phyloP scores from a whole-genome alignment of 179 eudicot species.

The Silene vulgaris region DNA sequence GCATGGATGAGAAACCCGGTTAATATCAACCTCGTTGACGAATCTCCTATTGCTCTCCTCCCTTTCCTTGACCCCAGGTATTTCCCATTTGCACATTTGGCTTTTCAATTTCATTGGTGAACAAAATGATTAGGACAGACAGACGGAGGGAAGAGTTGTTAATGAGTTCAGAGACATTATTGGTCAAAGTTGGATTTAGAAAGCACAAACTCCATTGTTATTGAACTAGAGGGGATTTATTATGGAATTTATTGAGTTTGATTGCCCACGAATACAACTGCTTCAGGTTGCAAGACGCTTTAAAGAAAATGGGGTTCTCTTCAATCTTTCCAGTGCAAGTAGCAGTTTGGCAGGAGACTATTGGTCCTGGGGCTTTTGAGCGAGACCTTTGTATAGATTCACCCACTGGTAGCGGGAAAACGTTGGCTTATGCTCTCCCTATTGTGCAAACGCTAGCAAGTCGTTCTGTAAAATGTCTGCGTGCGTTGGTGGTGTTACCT shows the following conservation, averaged over 20 bases:
- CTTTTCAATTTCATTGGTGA: not conserved
- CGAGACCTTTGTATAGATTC: constrained; percentile 89
- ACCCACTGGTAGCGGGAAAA: constrained; percentile 96
- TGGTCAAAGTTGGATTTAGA: not conserved
- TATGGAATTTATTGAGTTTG: not conserved
- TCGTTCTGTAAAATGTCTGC: constrained; percentile 62
- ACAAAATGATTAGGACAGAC: not conserved
- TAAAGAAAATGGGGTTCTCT: constrained; percentile 52
- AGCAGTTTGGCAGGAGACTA: constrained; percentile 92
- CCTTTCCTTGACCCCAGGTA: constrained; percentile 73
- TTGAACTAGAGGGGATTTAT: not conserved
- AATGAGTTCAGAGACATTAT: not conserved
- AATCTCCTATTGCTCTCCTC: constrained; percentile 48
- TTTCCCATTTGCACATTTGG: not conserved
- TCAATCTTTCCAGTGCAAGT: constrained; percentile 93
- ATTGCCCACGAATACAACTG: not conserved
- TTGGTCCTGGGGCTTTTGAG: constrained; percentile 93
- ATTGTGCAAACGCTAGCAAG: constrained; percentile 71
- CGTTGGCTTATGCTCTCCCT: constrained; percentile 85
- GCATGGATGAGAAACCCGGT: constrained; percentile 93
- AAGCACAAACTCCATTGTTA: not conserved
- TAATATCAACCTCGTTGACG: constrained; percentile 39
- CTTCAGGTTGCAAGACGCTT: constrained; percentile 62
- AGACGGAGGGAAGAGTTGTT: not conserved
- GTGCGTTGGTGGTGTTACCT: constrained; percentile 89